Evolutionary conservation across 2,329 filamentous ascomycete genomes (phyloP).

Genomic region (Herpomyces periplanetae): DNA sequence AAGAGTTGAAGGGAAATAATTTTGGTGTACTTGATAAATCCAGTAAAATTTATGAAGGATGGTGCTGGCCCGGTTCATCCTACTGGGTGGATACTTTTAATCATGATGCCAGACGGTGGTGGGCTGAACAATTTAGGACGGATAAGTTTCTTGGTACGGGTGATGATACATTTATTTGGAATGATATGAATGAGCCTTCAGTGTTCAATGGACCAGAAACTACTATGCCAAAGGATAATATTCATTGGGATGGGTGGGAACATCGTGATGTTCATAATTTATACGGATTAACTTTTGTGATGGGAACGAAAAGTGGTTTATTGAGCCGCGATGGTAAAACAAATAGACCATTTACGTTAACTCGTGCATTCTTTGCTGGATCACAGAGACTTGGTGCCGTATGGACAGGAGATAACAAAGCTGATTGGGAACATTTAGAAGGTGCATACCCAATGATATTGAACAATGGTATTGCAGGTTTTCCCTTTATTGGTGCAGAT

Average conservation of each 20-base stretch:
- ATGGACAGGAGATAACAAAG: constrained; percentile 97
- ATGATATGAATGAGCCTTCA: constrained; percentile 97
- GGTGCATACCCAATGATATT: constrained; percentile 70
- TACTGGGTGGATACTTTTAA: constrained; percentile 92
- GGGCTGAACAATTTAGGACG: constrained; percentile 56
- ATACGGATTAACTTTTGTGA: constrained; percentile 77
- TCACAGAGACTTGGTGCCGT: constrained; percentile 66
- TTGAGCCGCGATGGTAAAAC: constrained; percentile 8
- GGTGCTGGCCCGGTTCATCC: constrained; percentile 94
- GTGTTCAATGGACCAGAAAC: constrained; percentile 95
- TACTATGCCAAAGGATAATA: constrained; percentile 93
- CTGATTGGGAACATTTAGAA: constrained; percentile 61
- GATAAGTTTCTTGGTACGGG: constrained; percentile 50
- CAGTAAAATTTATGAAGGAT: constrained; percentile 54
- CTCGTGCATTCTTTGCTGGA: constrained; percentile 62
- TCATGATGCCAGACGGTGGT: constrained; percentile 64
- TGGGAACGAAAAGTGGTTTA: constrained; percentile 59
- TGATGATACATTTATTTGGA: constrained; percentile 77
- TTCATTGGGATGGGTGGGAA: constrained; percentile 70
- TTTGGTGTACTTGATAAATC: constrained; percentile 69
- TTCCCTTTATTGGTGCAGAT: constrained; percentile 73
- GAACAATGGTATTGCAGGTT: constrained; percentile 64
- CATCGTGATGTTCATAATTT: constrained; percentile 87
- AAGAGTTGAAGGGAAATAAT: constrained; percentile 46
- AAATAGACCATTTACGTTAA: constrained; percentile 61